phyloP scores from a whole-genome alignment of 192 early-diverging fungal genomes.

The Polychytrium aggregatum region DNA sequence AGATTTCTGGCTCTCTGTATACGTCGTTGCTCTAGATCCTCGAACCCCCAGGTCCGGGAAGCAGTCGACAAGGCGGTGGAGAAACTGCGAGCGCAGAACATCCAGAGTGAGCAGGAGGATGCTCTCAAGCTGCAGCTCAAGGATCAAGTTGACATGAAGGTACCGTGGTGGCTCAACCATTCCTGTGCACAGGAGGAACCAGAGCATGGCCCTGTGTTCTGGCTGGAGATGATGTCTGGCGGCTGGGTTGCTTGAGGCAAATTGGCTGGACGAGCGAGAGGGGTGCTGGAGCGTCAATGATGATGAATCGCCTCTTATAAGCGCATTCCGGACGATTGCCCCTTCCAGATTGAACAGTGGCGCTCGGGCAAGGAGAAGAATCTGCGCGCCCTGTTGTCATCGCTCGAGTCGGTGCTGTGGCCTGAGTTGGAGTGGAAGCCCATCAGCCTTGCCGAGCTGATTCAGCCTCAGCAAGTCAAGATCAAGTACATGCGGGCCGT shows the following conservation, averaged over 20 bases:
- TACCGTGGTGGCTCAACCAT: no score
- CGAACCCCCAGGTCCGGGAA: constrained; percentile 6
- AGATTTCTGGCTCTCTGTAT: no score
- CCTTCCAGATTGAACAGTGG: constrained; percentile 59
- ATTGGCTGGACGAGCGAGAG: no score
- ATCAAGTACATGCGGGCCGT: constrained; percentile 88
- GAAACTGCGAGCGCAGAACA: constrained; percentile 62
- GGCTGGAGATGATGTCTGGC: no score
- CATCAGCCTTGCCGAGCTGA: constrained; percentile 73
- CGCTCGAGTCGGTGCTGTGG: constrained; percentile 69
- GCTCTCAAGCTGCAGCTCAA: constrained; percentile 57
- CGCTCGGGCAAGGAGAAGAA: constrained; percentile 82
- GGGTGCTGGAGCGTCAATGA: no score
- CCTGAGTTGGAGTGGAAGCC: constrained; percentile 59
- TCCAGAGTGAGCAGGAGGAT: constrained; percentile 61
- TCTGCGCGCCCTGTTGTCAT: constrained; percentile 74
- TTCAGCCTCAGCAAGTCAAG: constrained; percentile 80
- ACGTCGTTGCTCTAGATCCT: no score
- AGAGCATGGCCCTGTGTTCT: no score
- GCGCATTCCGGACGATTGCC: no score
- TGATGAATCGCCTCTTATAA: no score
- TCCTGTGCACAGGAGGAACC: no score
- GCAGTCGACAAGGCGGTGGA: constrained; percentile 50
- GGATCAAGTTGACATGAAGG: constrained; percentile 68
- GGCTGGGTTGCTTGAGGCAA: no score